phyloP scores from a whole-genome alignment of 768 basidiomycete genomes.

The Phaffia australis region DNA sequence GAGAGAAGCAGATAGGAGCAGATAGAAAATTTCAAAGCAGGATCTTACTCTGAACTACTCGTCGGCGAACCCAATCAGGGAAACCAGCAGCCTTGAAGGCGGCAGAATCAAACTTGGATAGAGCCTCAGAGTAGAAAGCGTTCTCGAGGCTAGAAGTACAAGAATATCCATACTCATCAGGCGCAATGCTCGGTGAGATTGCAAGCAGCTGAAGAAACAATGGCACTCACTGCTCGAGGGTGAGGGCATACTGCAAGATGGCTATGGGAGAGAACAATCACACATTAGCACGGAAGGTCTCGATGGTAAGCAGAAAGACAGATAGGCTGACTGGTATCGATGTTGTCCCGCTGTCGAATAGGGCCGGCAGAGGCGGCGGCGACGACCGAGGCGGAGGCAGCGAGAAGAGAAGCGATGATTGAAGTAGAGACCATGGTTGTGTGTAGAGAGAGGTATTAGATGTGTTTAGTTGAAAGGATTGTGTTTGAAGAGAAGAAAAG shows the following conservation, averaged over 20 bases:
- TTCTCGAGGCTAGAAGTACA: constrained; percentile 19
- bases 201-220: neutral
- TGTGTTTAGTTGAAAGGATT: neutral
- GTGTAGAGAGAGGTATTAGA: neutral
- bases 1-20: neutral
- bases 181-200: neutral
- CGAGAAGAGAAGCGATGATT: constrained; percentile 3
- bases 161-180: neutral
- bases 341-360: constrained; percentile 7
- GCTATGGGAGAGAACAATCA: neutral
- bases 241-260: constrained; percentile 15
- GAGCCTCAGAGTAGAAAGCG: constrained; percentile 30
- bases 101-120: constrained; percentile 45
- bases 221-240: neutral
- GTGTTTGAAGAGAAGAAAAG: neutral
- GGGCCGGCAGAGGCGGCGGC: constrained; percentile 6
- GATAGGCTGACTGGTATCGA: constrained; percentile 8
- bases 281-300: neutral
- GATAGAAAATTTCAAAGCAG: neutral
- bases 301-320: neutral
- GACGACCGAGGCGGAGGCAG: constrained; percentile 3
- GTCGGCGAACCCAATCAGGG: constrained; percentile 44
- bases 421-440: neutral
- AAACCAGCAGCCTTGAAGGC: constrained; percentile 43
- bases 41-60: constrained; percentile 27